Conservation (phyloP, 805 yeast genomes). For the Pichia gijzeniarum region DNA sequence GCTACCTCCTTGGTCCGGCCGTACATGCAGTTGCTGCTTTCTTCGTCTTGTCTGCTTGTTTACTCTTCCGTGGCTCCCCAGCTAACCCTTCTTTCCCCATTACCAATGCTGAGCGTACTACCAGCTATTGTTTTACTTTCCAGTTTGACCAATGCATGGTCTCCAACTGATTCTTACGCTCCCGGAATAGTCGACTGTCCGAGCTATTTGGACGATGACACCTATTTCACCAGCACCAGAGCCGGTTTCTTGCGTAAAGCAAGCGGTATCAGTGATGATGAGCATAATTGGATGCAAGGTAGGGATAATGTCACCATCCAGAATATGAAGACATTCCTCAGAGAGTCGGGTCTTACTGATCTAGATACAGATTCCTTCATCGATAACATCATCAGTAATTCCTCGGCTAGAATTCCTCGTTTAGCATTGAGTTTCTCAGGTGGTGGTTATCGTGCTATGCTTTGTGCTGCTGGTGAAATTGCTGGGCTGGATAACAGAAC, state of each 20-base stretch:
- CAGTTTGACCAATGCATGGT: slow-evolving; percentile 32
- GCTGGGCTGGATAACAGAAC: slow-evolving; percentile 77
- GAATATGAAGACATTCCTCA: slow-evolving; percentile 40
- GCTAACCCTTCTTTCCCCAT: background rate
- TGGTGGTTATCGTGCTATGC: slow-evolving; percentile 89
- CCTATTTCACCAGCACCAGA: slow-evolving; percentile 11
- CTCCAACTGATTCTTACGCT: slow-evolving; percentile 53
- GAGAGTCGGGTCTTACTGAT: slow-evolving; percentile 36
- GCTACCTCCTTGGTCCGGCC: no score
- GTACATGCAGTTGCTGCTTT: no score
- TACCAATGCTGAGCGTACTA: slow-evolving; percentile 6
- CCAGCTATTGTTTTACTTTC: background rate
- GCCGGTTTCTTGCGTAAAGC: slow-evolving; percentile 41
- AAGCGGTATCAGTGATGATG: slow-evolving; percentile 37
- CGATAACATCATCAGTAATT: slow-evolving; percentile 27
- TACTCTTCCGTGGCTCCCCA: background rate
- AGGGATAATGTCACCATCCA: slow-evolving; percentile 42
- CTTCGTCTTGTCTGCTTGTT: background rate
- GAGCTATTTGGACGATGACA: slow-evolving; percentile 18
- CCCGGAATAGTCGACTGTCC: slow-evolving; percentile 59
- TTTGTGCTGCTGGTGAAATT: slow-evolving; percentile 77
- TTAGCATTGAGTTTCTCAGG: slow-evolving; percentile 68
- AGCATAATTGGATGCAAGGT: slow-evolving; percentile 45
- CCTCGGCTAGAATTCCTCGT: slow-evolving; percentile 33
- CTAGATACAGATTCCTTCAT: slow-evolving; percentile 37